Conservation (phyloP, 208 protist genomes). For the Porcisia hertigi region DNA sequence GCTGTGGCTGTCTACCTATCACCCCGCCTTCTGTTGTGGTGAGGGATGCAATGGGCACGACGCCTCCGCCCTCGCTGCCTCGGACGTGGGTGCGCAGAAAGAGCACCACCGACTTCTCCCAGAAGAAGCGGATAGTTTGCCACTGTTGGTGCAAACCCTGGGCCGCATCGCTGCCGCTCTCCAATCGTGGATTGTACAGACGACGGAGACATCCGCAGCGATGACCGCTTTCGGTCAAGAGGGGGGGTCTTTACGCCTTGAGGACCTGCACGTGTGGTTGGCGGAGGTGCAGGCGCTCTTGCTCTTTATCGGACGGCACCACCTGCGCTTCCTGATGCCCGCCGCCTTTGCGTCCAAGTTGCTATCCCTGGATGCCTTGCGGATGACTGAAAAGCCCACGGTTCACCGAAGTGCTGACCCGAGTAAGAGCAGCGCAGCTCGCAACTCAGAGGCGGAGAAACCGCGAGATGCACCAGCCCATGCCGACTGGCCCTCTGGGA, state of each 20-base stretch:
- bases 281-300: slow-evolving; percentile 33
- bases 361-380: background rate
- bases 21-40: slow-evolving; percentile 1
- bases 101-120: slow-evolving; percentile 11
- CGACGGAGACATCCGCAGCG: no score
- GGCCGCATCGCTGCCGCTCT: slow-evolving; percentile 12
- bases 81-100: background rate
- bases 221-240: background rate
- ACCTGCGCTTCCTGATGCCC: slow-evolving; percentile 23
- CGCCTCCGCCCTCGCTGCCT: background rate
- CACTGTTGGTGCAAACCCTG: slow-evolving; percentile 29
- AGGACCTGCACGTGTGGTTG: slow-evolving; percentile 15
- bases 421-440: no score
- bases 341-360: background rate
- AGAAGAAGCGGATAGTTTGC: slow-evolving; percentile 27
- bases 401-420: background rate
- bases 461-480: background rate
- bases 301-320: slow-evolving; percentile 21
- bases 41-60: background rate
- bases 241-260: background rate
- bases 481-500: background rate
- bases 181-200: background rate
- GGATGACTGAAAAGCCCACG: background rate
- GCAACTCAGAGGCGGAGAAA: background rate
- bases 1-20: slow-evolving; percentile 10